Evolutionary conservation across 2,329 filamentous ascomycete species (phyloP).

Genomic region (Sporothrix brasiliensis): DNA sequence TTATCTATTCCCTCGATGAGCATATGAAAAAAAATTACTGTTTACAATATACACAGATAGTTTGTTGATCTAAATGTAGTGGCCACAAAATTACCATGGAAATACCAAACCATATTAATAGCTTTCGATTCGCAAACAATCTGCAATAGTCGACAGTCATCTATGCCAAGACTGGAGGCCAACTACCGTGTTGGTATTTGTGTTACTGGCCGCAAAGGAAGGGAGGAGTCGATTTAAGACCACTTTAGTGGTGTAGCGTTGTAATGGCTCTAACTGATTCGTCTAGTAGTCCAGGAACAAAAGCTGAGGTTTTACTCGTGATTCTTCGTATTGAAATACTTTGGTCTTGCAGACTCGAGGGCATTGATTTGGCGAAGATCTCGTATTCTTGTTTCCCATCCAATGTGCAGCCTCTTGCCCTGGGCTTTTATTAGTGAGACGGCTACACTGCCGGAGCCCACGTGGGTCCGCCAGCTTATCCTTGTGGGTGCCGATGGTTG

Average conservation of each 20-base stretch:
- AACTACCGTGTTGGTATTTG: not conserved
- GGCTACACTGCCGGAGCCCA: not conserved
- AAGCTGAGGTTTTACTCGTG: not conserved
- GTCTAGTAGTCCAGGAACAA: not conserved
- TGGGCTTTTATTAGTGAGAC: not conserved
- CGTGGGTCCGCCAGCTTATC: constrained; percentile 27
- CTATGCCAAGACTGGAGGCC: not conserved
- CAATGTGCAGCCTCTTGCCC: not conserved
- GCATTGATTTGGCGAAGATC: not conserved
- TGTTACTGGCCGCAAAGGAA: constrained; percentile 2
- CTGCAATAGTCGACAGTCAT: not conserved
- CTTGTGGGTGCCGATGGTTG: not conserved
- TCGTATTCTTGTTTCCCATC: not conserved
- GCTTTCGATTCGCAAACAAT: not conserved
- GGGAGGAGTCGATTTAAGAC: not conserved
- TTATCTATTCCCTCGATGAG: no score
- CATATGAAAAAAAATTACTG: not conserved
- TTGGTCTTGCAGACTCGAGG: not conserved
- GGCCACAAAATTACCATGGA: not conserved
- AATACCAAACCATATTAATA: not conserved
- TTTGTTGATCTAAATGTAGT: not conserved
- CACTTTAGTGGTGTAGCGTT: constrained; percentile 7
- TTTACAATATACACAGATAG: not conserved
- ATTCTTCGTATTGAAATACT: not conserved
- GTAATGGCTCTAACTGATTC: constrained; percentile 16